Base-by-base conservation (phyloP, 2,329 filamentous ascomycete genomes). In the Fusarium vanettenii region DNA sequence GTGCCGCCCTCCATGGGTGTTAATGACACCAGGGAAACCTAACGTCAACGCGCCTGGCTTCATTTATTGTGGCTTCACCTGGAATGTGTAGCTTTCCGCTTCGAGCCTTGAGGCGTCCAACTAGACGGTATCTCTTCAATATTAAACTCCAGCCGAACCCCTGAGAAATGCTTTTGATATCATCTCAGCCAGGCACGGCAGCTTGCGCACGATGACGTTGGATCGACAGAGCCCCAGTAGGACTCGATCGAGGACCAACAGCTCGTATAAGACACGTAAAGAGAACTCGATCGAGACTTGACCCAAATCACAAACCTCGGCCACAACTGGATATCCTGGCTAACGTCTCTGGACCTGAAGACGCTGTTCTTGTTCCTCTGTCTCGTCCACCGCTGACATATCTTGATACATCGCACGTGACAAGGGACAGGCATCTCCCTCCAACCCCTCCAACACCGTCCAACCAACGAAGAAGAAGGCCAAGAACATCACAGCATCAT, bases 181-280 rank as follows among this genome's bases (percentile, higher is more conserved):
- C 59, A 64, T 71, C 16, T 45, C 31, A 35, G 22, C 16, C 33
- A 45, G 35, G 18, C 50, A 55, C 27, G 50, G 50, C 50, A 43
- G 27, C 52, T 57, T 45, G 7, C 14, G 22, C 41, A 20, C 29
- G 31, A 75, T 74, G 72, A 75, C 72, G 72, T 75, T 45, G 18
- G 64, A 64, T 69, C 50, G 57, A 71, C 67, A 43, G 13, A 41
- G 27, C 39, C 39, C 50, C 35, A 13, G 13, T 18, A 11, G 13
- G 16, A 20, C 2, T 27, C 11, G 29, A 11, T 55, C 6, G 25
- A 33, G 27, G 20, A 16, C 35, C 20, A 45, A 35, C 18, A 56
- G 31, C 48, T 33, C 50, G n/a, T 55, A 55, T 55, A 55, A 55
- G 50, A 55, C 50, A 31, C 27, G 11, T 16, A 31, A 20, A 5